Conservation (phyloP, 768 basidiomycete genomes). For the Amanita inopinata region DNA sequence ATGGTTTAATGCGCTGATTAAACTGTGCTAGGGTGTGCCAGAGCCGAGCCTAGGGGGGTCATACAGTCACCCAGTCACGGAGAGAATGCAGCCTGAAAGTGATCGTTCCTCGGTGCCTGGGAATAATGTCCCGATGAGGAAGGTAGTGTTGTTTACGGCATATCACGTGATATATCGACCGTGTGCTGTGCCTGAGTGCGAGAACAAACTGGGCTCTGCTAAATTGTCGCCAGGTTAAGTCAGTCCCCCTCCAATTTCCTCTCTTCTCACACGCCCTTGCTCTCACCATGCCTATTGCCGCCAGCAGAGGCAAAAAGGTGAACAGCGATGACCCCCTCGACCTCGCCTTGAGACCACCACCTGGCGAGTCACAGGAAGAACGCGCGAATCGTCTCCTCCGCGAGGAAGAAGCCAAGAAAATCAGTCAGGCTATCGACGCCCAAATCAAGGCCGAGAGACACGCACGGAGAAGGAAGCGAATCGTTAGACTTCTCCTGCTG, state of each 20-base stretch:
- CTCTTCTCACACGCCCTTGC: constrained; percentile 16
- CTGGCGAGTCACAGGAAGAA: constrained; percentile 54
- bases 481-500: constrained; percentile 65
- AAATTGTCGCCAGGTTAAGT: constrained; percentile 14
- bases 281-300: constrained; percentile 25
- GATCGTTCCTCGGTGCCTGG: constrained; percentile 26
- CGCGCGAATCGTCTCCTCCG: constrained; percentile 40
- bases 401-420: constrained; percentile 57
- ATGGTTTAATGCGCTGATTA: no score
- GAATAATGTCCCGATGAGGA: constrained; percentile 4
- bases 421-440: constrained; percentile 68
- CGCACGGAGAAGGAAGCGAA: constrained; percentile 52
- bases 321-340: constrained; percentile 54
- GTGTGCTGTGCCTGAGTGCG: constrained; percentile 5
- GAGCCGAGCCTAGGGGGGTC: no score
- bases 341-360: constrained; percentile 52
- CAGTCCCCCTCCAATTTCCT: constrained; percentile 15
- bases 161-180: constrained; percentile 4
- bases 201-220: constrained; percentile 8
- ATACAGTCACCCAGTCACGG: no score
- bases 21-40: no score
- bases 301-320: constrained; percentile 7
- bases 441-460: constrained; percentile 57
- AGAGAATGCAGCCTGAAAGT: constrained; percentile 8
- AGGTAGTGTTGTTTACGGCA: background rate